Evolutionary conservation across 257 asterid species (phyloP).

Genomic region (Fraxinus americana): DNA sequence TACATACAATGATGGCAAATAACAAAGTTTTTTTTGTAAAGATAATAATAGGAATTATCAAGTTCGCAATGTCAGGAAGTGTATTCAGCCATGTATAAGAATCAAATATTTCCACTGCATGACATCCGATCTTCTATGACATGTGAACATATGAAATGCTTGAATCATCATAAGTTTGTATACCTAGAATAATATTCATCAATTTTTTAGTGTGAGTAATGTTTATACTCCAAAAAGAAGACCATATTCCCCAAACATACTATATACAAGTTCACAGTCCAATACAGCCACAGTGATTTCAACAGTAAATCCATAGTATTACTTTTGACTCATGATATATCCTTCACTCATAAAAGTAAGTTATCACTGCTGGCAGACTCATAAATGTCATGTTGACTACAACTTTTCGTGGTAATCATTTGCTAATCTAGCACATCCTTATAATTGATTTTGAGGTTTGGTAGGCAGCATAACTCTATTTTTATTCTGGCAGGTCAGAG

Average conservation of each 20-base stretch:
- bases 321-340: background rate
- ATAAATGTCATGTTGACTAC: background rate
- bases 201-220: background rate
- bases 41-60: background rate
- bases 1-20: background rate
- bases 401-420: slow-evolving; percentile 3
- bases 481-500: background rate
- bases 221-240: background rate
- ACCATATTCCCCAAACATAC: background rate
- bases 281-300: background rate
- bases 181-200: background rate
- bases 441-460: background rate
- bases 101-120: background rate
- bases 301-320: background rate
- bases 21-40: background rate
- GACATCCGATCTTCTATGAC: slow-evolving; percentile 6
- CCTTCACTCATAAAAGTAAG: background rate
- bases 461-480: slow-evolving; percentile 4
- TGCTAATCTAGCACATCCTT: background rate
- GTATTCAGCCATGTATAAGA: background rate
- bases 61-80: background rate
- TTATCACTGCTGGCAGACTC: background rate
- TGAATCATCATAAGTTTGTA: background rate
- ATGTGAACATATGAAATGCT: background rate
- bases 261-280: background rate